A percentile compares a stretch with the other conserved stretches of the same genome.
Evolutionary conservation across 441 rosid genomes (phyloP).

Genomic region (Sinapis alba): DNA sequence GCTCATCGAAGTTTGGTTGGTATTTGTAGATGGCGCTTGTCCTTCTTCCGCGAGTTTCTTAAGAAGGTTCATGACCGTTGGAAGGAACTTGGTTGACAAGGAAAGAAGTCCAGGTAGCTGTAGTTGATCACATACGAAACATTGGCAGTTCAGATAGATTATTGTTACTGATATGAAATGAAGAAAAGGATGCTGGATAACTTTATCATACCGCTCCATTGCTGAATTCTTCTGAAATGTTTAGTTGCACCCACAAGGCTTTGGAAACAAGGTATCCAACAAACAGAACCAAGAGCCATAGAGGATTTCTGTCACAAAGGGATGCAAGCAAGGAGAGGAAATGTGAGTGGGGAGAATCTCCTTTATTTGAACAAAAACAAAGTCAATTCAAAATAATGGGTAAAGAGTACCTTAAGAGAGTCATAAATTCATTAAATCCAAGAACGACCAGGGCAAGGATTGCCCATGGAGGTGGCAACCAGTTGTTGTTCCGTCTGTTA

Average conservation of each 20-base stretch:
- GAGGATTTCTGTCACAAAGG: conserved; percentile 76
- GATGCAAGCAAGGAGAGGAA: conserved; percentile 21
- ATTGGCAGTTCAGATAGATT: conserved; percentile 19
- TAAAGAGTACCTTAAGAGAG: conserved; percentile 68
- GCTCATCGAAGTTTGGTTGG: conserved; percentile 44
- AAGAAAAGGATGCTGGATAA: conserved; percentile 11
- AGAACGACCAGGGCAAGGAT: conserved; percentile 77
- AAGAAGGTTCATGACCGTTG: conserved; percentile 90
- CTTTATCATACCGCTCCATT: conserved; percentile 74
- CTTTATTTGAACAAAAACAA: not conserved
- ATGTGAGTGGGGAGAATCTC: conserved; percentile 11
- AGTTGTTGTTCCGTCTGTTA: conserved; percentile 85
- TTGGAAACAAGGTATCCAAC: conserved; percentile 70
- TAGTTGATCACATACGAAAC: conserved; percentile 19
- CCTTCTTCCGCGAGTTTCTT: conserved; percentile 88
- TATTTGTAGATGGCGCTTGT: conserved; percentile 54
- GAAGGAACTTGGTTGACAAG: conserved; percentile 83
- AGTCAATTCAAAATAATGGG: conserved; percentile 10
- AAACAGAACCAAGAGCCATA: conserved; percentile 70
- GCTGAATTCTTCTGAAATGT: conserved; percentile 77
- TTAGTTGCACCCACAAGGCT: conserved; percentile 95
- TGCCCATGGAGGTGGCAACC: conserved; percentile 99
- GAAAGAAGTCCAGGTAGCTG: conserved; percentile 95
- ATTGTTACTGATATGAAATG: not conserved
- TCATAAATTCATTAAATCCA: conserved; percentile 98